Evolutionary conservation across 106 monocot species (phyloP).

Genomic region (Platanthera zijinensis): DNA sequence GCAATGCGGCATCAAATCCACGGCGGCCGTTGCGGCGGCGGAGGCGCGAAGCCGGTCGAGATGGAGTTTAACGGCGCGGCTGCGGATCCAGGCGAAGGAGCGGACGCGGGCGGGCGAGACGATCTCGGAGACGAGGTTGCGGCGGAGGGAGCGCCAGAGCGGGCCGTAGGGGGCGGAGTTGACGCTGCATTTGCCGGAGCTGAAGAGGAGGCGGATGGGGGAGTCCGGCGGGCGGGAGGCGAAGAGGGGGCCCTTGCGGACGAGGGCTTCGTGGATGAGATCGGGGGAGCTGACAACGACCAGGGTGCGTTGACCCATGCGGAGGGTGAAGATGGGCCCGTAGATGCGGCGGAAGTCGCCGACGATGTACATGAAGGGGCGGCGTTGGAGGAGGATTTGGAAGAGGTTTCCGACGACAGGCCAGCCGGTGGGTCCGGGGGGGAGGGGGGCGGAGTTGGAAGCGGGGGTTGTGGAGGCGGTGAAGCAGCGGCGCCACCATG

Average conservation of each 20-base stretch:
- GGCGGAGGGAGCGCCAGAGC: conserved; percentile 72
- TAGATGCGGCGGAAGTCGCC: conserved; percentile 69
- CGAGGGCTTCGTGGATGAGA: conserved; percentile 80
- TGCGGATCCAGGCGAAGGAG: conserved; percentile 48
- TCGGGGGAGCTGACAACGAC: conserved; percentile 60
- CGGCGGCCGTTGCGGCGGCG: conserved; percentile 16
- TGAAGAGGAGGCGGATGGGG: conserved; percentile 79
- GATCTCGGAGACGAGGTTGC: conserved; percentile 78
- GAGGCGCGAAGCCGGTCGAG: conserved; percentile 41
- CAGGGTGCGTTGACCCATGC: conserved; percentile 80
- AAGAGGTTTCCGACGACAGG: conserved; percentile 86
- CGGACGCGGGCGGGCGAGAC: conserved; percentile 39
- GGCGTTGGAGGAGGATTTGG: conserved; percentile 69
- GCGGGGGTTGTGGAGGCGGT: background rate
- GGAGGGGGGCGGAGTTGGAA: conserved; percentile 21
- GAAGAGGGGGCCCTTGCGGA: conserved; percentile 62
- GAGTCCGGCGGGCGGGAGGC: conserved; percentile 82
- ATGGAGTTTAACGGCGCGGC: conserved; percentile 69
- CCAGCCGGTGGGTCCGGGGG: conserved; percentile 83
- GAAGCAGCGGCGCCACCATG: conserved; percentile 53
- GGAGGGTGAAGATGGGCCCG: conserved; percentile 86
- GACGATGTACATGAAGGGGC: conserved; percentile 80
- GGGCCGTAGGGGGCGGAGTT: conserved; percentile 88
- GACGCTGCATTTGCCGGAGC: conserved; percentile 63
- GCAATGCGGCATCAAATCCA: conserved; percentile 51